A percentile compares a stretch with the other conserved stretches of the same genome.
Conservation (phyloP, 2,329 filamentous ascomycete species). For the Trichoderma atroviride region DNA sequence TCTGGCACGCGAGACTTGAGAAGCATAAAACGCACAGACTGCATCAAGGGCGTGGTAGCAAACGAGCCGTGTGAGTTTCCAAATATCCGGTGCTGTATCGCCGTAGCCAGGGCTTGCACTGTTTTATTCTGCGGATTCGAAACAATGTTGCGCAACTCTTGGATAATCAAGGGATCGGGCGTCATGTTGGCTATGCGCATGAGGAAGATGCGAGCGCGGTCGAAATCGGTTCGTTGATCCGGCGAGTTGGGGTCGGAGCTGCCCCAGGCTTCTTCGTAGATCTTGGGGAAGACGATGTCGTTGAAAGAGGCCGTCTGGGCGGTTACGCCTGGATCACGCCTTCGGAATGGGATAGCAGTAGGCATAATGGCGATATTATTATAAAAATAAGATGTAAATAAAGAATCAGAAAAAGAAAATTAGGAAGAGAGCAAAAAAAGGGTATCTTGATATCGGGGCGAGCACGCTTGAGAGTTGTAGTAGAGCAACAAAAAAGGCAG, state of each 20-base stretch:
- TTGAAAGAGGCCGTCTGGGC: constrained; percentile 30
- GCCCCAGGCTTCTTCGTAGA: constrained; percentile 41
- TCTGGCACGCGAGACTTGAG: constrained; percentile 37
- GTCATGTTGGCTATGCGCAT: constrained; percentile 37
- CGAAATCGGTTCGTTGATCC: constrained; percentile 36
- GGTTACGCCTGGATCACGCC: constrained; percentile 21
- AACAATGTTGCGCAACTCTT: constrained; percentile 37
- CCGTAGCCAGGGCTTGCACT: constrained; percentile 35
- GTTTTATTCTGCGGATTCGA: constrained; percentile 33
- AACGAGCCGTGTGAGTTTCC: constrained; percentile 38
- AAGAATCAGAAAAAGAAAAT: not conserved
- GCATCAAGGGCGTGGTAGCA: constrained; percentile 37
- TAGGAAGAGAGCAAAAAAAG: not conserved
- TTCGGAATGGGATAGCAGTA: constrained; percentile 22
- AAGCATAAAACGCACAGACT: constrained; percentile 41
- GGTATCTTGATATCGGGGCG: not conserved
- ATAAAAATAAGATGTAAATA: not conserved
- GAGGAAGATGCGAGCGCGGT: constrained; percentile 39
- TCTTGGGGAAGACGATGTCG: constrained; percentile 37
- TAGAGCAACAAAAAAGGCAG: not conserved
- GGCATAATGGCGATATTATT: constrained; percentile 5
- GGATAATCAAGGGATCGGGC: constrained; percentile 32
- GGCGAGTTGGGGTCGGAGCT: constrained; percentile 21
- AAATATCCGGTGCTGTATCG: constrained; percentile 36
- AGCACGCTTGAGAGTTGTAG: not conserved